Base-by-base conservation (phyloP, 2,329 filamentous ascomycete genomes). In the Alternaria sp. region DNA sequence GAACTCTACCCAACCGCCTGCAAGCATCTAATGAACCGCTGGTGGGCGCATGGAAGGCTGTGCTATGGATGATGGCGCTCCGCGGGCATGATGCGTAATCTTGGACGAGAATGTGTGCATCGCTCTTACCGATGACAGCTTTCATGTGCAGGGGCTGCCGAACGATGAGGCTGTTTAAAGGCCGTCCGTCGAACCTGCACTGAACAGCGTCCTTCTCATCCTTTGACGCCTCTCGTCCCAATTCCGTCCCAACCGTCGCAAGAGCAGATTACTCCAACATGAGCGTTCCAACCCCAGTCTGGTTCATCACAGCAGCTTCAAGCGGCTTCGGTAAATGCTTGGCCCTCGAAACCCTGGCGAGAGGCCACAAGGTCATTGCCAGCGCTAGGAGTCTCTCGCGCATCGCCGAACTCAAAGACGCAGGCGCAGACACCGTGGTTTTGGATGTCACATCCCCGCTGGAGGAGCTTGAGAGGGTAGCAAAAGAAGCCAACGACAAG, bases 221-320 rank as follows among this genome's bases (percentile, higher is more conserved):
- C n/a, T 41, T 41, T 41, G 37, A 41, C 37, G 37, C 47, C 12
- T 14, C 49, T 26, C 9, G 14, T n/a, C 4, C 12, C n/a, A 6
- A 3, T 33, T 37, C n/a, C 14, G 1, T 33, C 4, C 7, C 10
- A 12, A n/a, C 18, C 11, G 18, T 33, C 26, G 20, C 26, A 9
- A 30, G 12, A n/a, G 30, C 49, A 21, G 20, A 33, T 8, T 33
- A 11, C 25, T 51, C 12, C 28, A 30, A 30, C 12, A 51, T 33
- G 28, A 30, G 18, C 49, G 49, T 20, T 30, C 12, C 49, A 46
- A 30, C 23, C 12, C 55, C 43, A 41, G 80, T 85, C 12, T 86
- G 83, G 83, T 80, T 86, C 70, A 84, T 86, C 65, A 86, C 82
- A 9, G 84, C 83, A n/a, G 80, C 80, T 3, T 83, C 81, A 37